Evolutionary conservation across 352 stramenopile species (phyloP).

Genomic region (Globisporangium perplexum): DNA sequence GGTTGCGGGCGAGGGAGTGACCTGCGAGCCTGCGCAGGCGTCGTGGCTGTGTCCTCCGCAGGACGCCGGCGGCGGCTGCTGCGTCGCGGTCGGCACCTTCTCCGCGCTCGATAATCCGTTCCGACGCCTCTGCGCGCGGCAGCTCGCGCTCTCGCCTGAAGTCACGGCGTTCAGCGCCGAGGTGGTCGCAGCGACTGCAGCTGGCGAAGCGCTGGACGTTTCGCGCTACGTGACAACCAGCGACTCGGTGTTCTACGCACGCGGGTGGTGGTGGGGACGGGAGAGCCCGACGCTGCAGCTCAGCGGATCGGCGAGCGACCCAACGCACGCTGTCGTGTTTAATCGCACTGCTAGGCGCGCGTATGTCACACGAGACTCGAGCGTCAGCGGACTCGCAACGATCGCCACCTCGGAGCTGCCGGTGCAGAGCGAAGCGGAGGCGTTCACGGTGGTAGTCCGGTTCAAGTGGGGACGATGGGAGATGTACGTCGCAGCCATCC

Average conservation of each 20-base stretch:
- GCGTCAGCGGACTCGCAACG: no score
- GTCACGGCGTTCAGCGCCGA: not conserved
- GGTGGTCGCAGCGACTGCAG: not conserved
- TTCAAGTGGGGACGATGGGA: conserved; percentile 13
- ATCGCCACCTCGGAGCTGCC: conserved; percentile 3
- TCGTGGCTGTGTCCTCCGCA: conserved; percentile 14
- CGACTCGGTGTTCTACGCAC: conserved; percentile 12
- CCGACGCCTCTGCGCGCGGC: conserved; percentile 8
- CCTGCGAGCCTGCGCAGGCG: conserved; percentile 12
- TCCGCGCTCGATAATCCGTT: not conserved
- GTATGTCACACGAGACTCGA: not conserved
- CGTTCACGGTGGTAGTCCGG: conserved; percentile 11
- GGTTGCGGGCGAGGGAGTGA: not conserved
- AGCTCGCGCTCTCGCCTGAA: not conserved
- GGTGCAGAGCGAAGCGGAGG: conserved; percentile 7
- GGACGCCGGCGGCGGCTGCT: conserved; percentile 12
- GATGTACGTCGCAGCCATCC: conserved; percentile 11
- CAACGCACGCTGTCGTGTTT: no score
- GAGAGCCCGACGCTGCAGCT: no score
- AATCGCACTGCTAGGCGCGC: not conserved
- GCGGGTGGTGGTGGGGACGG: conserved; percentile 7
- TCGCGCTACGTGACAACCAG: conserved; percentile 3
- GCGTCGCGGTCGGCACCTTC: conserved; percentile 7
- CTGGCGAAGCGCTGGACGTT: conserved; percentile 1
- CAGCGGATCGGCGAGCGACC: no score